phyloP scores from a whole-genome alignment of 176 grass and related monocot genomes.

The Olyra latifolia region DNA sequence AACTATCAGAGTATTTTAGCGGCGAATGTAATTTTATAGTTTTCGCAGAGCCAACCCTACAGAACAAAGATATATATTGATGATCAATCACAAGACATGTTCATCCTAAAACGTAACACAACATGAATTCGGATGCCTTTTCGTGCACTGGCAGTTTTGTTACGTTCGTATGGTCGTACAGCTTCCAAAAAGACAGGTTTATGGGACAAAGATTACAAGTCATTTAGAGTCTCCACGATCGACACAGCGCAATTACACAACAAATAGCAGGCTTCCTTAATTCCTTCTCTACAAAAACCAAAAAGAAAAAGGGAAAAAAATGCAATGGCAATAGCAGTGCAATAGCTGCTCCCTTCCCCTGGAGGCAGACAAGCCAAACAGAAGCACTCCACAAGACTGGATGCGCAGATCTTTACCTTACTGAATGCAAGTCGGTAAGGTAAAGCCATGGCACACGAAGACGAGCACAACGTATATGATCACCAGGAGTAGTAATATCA shows the following conservation, averaged over 20 bases:
- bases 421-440: constrained; percentile 74
- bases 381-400: neutral
- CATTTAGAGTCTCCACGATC: constrained; percentile 26
- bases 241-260: constrained; percentile 30
- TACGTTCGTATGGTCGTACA: neutral
- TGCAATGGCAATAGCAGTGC: constrained; percentile 8
- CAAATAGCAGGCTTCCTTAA: constrained; percentile 24
- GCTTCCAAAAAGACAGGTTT: neutral
- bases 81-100: too few species aligned
- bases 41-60: too few species aligned
- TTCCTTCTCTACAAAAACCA: constrained; percentile 28
- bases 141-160: neutral
- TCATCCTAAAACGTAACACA: too few species aligned
- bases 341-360: constrained; percentile 12
- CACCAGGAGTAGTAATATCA: constrained; percentile 79
- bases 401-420: constrained; percentile 18
- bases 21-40: too few species aligned
- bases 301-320: constrained; percentile 9
- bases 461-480: constrained; percentile 85
- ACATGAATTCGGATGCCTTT: too few species aligned
- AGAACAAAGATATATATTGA: too few species aligned
- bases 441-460: constrained; percentile 92
- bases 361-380: constrained; percentile 18
- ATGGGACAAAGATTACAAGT: constrained; percentile 13
- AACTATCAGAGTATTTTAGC: too few species aligned